Base-by-base conservation (phyloP, 2,329 filamentous ascomycete genomes). In the Botryotinia globosa region DNA sequence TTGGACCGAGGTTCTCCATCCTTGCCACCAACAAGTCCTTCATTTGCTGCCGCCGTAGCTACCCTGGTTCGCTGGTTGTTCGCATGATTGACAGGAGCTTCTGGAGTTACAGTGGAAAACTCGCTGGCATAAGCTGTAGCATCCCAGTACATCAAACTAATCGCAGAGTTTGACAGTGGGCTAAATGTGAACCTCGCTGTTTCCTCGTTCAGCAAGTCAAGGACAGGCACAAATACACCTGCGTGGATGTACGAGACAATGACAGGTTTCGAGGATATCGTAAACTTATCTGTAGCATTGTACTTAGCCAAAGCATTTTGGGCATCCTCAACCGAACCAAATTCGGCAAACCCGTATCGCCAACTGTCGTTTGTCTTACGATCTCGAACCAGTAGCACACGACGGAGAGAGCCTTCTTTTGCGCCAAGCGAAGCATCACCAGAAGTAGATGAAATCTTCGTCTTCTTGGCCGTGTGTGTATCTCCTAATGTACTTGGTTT, bases 301-400 rank as follows among this genome's bases (percentile, higher is more conserved):
- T 91, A 91, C 76, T 93, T 93, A 34, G 87, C 85, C 79, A 94
- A 83, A 6, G 93, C 93, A 34, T 90, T 91, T 80, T 90, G 87
- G 3, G 93, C 92, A 80, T 96, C 92, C 80, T 92, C 89, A 29
- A 93, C 84, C 0, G 89, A 91, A 77, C 89, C 90, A 80, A 94
- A 97, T 81, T 97, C 93, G 1, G 90, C 93, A 81, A 97, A 97
- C 0, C 93, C 93, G 77, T 93, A 97, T 76, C 90, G 88, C 86
- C 92, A 92, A 69, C 91, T 93, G 74, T 92, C 90, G 71, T 93
- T 87, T 6, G 86, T 91, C 74, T 85, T 86, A 62, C 90, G 87
- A 79, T 95, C 92, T 72, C 93, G 88, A 78, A 96, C 90, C 39
- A 97, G 83, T 74, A 96, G 88, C 2, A 96, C 89, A 69, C 93